Evolutionary conservation across 176 grass and related monocot species (phyloP).

Genomic region (Zoysia japonica): DNA sequence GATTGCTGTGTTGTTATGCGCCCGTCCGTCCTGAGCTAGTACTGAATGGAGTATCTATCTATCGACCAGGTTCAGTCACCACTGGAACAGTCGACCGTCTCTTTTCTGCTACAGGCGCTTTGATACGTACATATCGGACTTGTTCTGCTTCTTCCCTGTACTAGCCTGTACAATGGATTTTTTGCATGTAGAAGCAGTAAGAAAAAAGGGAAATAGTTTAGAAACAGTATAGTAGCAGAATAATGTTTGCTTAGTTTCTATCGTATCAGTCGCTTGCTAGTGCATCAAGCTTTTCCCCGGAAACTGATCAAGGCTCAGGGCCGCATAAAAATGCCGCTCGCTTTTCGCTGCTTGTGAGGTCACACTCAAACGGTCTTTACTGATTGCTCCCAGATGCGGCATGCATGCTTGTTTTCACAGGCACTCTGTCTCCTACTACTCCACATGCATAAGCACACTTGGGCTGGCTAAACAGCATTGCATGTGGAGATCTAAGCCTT

Average conservation of each 20-base stretch:
- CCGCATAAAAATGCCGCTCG: conserved; percentile 49
- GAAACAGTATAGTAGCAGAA: background rate
- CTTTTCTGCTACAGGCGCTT: conserved; percentile 27
- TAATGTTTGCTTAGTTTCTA: background rate
- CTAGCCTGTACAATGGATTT: background rate
- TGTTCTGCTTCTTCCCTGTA: background rate
- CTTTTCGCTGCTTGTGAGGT: conserved; percentile 62
- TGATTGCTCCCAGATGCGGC: conserved; percentile 57
- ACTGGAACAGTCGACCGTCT: background rate
- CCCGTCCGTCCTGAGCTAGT: conserved; percentile 6
- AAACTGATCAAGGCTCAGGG: conserved; percentile 44
- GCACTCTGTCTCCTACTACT: conserved; percentile 1
- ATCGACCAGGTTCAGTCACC: conserved; percentile 38
- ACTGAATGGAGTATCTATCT: background rate
- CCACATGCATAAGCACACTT: conserved; percentile 8
- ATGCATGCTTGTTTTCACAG: conserved; percentile 46
- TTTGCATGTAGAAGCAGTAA: background rate
- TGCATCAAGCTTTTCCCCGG: background rate
- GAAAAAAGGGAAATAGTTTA: background rate
- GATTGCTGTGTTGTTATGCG: conserved; percentile 36
- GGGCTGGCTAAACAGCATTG: conserved; percentile 30
- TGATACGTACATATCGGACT: background rate
- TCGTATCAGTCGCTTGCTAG: background rate
- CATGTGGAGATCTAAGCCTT: conserved; percentile 26
- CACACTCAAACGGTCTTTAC: conserved; percentile 54